Evolutionary conservation across 2,329 filamentous ascomycete species (phyloP).

Genomic region (Aspergillus tamarii): DNA sequence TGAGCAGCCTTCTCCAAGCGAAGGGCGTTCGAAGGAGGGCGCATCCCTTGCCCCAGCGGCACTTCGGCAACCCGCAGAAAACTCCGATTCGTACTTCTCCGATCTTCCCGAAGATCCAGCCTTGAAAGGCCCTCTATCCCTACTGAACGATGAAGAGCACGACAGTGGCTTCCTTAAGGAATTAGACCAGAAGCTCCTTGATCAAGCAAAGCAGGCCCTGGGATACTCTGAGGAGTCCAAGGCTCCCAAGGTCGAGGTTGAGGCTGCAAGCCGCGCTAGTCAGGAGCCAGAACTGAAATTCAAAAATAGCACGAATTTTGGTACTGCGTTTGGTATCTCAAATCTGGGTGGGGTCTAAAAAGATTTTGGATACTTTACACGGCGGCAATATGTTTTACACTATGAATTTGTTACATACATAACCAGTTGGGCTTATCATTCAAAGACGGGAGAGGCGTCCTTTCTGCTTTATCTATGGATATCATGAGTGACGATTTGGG

Average conservation of each 20-base stretch:
- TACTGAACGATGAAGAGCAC: conserved; percentile 45
- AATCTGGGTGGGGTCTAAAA: conserved; percentile 7
- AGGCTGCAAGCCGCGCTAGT: conserved; percentile 28
- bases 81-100: conserved; percentile 46
- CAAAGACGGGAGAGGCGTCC: conserved; percentile 5
- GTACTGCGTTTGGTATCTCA: conserved; percentile 48
- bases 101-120: conserved; percentile 47
- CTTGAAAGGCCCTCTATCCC: conserved; percentile 47
- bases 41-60: conserved; percentile 39
- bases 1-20: conserved; percentile 29
- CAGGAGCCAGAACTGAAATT: conserved; percentile 45
- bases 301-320: conserved; percentile 51
- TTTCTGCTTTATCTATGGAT: conserved; percentile 12
- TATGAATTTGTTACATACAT: background rate
- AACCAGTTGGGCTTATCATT: conserved; percentile 1
- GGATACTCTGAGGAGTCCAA: conserved; percentile 26
- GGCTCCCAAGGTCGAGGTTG: conserved; percentile 28
- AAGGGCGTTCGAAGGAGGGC: conserved; percentile 24
- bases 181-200: conserved; percentile 48
- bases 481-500: conserved; percentile 18
- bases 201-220: conserved; percentile 41
- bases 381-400: background rate
- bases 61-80: conserved; percentile 41
- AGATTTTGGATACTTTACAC: conserved; percentile 2
- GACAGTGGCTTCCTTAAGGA: conserved; percentile 46